Percentiles rank a stretch among this genome's conserved stretches.
phyloP scores from a whole-genome alignment of 1,284 basidiomycete genomes.

The Wolfiporia cocos region DNA sequence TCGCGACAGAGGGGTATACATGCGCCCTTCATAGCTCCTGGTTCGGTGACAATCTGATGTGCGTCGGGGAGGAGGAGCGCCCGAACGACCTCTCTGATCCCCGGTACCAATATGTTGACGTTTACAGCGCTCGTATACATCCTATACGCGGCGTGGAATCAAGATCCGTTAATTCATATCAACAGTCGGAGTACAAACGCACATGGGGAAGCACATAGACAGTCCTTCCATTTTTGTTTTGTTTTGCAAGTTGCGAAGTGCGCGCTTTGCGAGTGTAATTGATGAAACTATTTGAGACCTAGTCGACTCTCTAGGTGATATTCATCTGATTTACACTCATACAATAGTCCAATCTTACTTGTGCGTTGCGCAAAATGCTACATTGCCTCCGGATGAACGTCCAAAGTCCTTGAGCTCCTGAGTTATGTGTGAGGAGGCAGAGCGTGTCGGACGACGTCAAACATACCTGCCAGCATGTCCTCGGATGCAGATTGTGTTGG shows the following conservation, averaged over 20 bases:
- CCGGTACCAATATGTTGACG: no score
- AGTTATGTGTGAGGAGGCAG: conserved; percentile 1
- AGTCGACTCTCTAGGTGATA: neutral
- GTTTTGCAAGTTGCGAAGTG: conserved; percentile 71
- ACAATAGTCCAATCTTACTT: conserved; percentile 73
- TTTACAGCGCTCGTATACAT: no score
- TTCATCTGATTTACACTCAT: conserved; percentile 37
- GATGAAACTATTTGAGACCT: conserved; percentile 57
- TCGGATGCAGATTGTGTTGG: conserved; percentile 29
- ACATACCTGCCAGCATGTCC: conserved; percentile 39
- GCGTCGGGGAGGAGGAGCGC: no score
- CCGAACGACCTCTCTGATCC: no score
- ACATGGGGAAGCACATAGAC: conserved; percentile 15
- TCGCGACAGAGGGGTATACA: no score
- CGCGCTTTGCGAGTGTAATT: conserved; percentile 79
- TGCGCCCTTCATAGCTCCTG: no score
- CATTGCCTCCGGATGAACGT: conserved; percentile 68
- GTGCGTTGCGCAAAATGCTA: conserved; percentile 86
- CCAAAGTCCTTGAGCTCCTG: conserved; percentile 95
- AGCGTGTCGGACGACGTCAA: neutral
- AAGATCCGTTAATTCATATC: neutral
- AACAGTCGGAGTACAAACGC: neutral
- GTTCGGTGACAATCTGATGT: no score
- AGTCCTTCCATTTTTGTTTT: conserved; percentile 59
- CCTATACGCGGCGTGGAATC: no score